Conservation (phyloP, 1,284 basidiomycete species). For the Cutaneotrichosporon arboriforme region DNA sequence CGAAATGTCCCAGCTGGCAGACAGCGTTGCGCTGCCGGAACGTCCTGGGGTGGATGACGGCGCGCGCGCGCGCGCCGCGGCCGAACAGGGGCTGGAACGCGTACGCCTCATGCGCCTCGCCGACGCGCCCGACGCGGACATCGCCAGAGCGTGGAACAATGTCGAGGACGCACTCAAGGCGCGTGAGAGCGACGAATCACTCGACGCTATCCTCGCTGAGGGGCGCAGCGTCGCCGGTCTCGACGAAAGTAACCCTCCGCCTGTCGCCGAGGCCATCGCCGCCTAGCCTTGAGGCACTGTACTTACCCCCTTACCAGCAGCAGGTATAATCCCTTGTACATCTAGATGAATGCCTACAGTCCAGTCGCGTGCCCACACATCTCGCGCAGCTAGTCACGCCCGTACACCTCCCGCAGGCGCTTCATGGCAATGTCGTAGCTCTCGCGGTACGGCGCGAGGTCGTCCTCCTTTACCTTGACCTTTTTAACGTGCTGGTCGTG, state of each 20-base stretch:
- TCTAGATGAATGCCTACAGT: neutral
- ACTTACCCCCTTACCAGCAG: neutral
- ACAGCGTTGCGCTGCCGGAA: conserved; percentile 34
- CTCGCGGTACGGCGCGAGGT: conserved; percentile 56
- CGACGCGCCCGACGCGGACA: conserved; percentile 15
- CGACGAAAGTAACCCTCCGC: neutral
- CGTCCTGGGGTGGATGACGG: neutral
- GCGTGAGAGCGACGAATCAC: neutral
- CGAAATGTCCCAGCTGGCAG: conserved; percentile 42
- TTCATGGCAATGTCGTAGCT: conserved; percentile 57
- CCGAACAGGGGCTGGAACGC: conserved; percentile 17
- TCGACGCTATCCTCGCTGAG: conserved; percentile 10
- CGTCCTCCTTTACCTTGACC: conserved; percentile 62
- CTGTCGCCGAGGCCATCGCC: neutral
- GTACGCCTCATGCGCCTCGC: conserved; percentile 33
- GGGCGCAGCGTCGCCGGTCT: conserved; percentile 9
- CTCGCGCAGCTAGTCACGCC: conserved; percentile 17
- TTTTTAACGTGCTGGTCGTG: conserved; percentile 70
- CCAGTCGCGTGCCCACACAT: too few species aligned
- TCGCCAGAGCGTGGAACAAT: conserved; percentile 5
- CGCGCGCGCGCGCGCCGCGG: conserved; percentile 4
- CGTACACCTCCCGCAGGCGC: conserved; percentile 27
- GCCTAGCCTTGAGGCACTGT: neutral
- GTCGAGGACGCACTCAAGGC: conserved; percentile 6
- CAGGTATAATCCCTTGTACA: conserved; percentile 1